phyloP scores from a whole-genome alignment of 257 asterid genomes.

The Solanum acaule region DNA sequence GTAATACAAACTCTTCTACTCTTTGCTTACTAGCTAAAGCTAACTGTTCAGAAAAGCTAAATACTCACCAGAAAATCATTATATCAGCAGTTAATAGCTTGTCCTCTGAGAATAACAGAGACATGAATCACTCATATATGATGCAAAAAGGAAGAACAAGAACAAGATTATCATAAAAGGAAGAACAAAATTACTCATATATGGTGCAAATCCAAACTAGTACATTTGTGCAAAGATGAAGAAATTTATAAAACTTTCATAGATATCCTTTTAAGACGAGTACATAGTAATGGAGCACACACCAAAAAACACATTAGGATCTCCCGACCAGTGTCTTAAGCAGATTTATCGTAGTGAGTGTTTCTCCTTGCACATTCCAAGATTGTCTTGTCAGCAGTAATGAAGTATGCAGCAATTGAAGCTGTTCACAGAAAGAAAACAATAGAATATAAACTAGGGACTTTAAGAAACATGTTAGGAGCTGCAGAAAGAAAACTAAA shows the following conservation, averaged over 20 bases:
- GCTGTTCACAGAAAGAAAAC: conserved; percentile 31
- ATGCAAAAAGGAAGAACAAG: background rate
- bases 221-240: background rate
- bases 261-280: background rate
- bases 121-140: background rate
- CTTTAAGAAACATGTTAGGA: background rate
- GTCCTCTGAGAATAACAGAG: background rate
- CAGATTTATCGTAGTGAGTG: conserved; percentile 35
- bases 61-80: background rate
- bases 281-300: background rate
- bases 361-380: conserved; percentile 71
- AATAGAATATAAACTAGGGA: background rate
- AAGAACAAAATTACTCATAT: background rate
- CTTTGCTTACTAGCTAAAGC: background rate
- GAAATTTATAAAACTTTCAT: background rate
- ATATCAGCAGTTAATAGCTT: background rate
- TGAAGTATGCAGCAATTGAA: conserved; percentile 77
- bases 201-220: background rate
- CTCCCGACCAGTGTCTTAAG: background rate
- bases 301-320: background rate
- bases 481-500: background rate
- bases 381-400: conserved; percentile 75
- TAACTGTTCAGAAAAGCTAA: background rate
- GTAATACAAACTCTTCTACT: conserved; percentile 10
- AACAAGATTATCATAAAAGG: background rate